A percentile compares a stretch with the other conserved stretches of the same genome.
Conservation (phyloP, 352 stramenopile species). For the Thraustotheca clavata region DNA sequence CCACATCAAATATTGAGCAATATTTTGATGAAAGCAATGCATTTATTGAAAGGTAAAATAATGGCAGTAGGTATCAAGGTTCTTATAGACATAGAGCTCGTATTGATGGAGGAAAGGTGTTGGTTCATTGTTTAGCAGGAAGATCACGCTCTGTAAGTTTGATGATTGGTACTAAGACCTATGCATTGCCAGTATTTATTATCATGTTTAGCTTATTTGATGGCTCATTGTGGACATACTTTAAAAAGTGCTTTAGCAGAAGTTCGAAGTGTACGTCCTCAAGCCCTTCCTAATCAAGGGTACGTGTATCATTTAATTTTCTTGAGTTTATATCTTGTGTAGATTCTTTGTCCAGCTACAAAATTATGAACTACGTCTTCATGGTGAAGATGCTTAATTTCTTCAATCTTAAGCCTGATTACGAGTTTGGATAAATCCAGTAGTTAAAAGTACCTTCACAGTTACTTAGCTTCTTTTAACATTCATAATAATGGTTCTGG, state of each 20-base stretch:
- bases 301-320: not conserved
- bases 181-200: not conserved
- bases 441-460: not conserved
- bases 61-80: not conserved
- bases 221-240: not conserved
- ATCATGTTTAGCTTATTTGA: constrained; percentile 4
- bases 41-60: constrained; percentile 8
- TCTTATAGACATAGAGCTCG: not conserved
- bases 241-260: not conserved
- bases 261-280: not conserved
- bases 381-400: too few relatives aligned
- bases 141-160: constrained; percentile 11
- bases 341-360: too few relatives aligned
- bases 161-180: constrained; percentile 2
- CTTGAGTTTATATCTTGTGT: constrained; percentile 1
- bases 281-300: constrained; percentile 16
- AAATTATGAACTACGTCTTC: too few relatives aligned
- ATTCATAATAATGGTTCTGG: too few relatives aligned
- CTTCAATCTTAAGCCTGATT: too few relatives aligned
- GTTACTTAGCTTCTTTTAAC: too few relatives aligned
- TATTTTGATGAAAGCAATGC: constrained; percentile 12
- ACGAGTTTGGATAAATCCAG: too few relatives aligned
- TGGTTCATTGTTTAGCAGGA: constrained; percentile 20
- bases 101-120: not conserved
- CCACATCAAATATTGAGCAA: not conserved